Conservation (phyloP, 768 basidiomycete genomes). For the Galerina sulciceps region DNA sequence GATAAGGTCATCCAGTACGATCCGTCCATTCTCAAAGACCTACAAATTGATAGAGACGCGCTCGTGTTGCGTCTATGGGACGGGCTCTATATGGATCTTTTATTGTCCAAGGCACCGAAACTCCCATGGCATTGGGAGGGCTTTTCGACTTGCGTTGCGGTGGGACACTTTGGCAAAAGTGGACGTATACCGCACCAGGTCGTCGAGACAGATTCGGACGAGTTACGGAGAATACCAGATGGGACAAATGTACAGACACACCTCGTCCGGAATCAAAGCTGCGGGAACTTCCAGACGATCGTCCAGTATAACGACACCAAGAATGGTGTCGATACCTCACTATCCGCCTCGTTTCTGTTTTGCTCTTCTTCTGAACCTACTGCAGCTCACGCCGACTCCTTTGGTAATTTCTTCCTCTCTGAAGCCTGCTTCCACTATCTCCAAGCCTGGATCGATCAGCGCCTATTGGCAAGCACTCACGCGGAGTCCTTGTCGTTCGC, state of each 20-base stretch:
- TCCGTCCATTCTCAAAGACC: neutral
- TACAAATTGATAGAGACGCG: neutral
- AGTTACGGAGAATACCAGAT: neutral
- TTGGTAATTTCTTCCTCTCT: too few species aligned
- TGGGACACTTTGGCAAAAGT: constrained; percentile 8
- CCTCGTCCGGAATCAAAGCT: neutral
- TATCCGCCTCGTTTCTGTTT: too few species aligned
- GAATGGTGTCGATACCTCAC: neutral
- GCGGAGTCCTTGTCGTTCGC: too few species aligned
- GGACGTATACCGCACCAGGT: neutral
- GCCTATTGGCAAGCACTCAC: too few species aligned
- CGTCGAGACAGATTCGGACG: neutral
- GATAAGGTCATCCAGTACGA: neutral
- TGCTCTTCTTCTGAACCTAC: neutral
- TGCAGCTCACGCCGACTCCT: neutral
- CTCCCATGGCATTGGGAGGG: neutral
- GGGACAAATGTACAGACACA: neutral
- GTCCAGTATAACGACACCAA: neutral
- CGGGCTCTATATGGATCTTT: neutral
- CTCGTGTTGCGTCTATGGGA: neutral
- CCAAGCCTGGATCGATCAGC: too few species aligned
- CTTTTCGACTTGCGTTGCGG: constrained; percentile 3
- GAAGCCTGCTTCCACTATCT: too few species aligned
- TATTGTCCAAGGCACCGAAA: neutral
- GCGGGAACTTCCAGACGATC: neutral